Conservation (phyloP, 331 rosid species). For the Erythrophleum ivorense region DNA sequence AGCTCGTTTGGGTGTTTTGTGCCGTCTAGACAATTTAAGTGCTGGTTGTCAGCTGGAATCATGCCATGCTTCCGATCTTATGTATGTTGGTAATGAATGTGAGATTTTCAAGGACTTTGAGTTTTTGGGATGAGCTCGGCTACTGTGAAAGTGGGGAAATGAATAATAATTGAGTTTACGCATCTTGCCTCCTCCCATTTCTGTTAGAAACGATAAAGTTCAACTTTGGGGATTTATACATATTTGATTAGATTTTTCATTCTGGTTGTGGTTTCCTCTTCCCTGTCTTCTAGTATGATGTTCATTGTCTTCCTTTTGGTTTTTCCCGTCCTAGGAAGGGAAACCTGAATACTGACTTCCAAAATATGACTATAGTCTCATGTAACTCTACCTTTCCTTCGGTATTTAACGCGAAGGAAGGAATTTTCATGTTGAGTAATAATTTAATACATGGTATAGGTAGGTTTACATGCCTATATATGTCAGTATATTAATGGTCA, state of each 20-base stretch:
- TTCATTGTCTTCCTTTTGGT: neutral
- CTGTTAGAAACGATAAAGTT: neutral
- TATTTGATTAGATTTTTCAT: conserved; percentile 13
- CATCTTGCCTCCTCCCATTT: conserved; percentile 1
- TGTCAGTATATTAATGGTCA: neutral
- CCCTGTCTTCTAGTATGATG: neutral
- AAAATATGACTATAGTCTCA: neutral
- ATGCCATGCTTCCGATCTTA: conserved; percentile 50
- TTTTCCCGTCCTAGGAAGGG: neutral
- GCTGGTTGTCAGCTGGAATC: conserved; percentile 44
- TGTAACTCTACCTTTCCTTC: neutral
- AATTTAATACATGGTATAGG: neutral
- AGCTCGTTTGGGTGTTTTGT: conserved; percentile 40
- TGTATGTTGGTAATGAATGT: conserved; percentile 37
- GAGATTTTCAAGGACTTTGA: conserved; percentile 17
- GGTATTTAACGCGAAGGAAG: neutral
- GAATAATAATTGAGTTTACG: conserved; percentile 11
- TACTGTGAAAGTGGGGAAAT: conserved; percentile 33
- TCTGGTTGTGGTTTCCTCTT: neutral
- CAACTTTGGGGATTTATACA: neutral
- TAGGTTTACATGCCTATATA: neutral
- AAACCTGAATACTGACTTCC: neutral
- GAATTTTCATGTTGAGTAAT: neutral
- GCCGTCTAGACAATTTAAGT: conserved; percentile 31
- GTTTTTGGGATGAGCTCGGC: conserved; percentile 28